Evolutionary conservation across 495 filamentous ascomycete genomes (phyloP), one percentile per base, ranked within the genome.

Genomic region (Aspergillus mulundensis): DNA sequence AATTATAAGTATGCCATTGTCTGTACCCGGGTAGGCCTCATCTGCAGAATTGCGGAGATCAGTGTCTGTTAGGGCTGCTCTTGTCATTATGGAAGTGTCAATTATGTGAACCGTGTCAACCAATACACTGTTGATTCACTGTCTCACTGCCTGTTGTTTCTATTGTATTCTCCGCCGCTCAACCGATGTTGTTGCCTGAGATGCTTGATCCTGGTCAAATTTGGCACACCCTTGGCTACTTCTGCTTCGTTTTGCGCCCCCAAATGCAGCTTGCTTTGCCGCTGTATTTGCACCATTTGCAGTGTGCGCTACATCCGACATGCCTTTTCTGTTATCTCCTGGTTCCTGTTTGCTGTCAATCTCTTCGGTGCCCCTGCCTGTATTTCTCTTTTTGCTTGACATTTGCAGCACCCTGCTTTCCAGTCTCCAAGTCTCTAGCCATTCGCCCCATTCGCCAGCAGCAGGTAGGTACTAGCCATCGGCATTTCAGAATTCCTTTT

Each of bases 121-220:
- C 32, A 36, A 11, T 36, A 8, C 25, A 28, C 25, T 28, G 25
- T 8, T 28, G 25, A 28, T 28, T 3, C 4, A 28, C 16, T 21
- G 20, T 43, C 43, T 53, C 41, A 19, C 40, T 44, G 43, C 30
- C 20, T 49, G 14, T 20, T 14, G 28, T 45, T 47, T 34, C 21
- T 23, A 49, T 25, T n/a, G n/a, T 21, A 32, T 25, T 41, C 10
- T n/a, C 21, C 19, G 11, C 25, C 42, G 28, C n/a, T 28, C 39
- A n/a, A 12, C 34, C 46, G 21, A 34, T 40, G 20, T 32, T 34
- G 19, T 42, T 23, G 32, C 40, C 19, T 32, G 34, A 25, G 50
- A 59, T 57, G 54, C 50, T 39, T 54, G 57, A 63, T 60, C 57
- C 57, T 25, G 53, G 60, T 46, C 53, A 32, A 41, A 56, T 56